Conservation (phyloP, 2,329 filamentous ascomycete species). For the Truncatella angustata region DNA sequence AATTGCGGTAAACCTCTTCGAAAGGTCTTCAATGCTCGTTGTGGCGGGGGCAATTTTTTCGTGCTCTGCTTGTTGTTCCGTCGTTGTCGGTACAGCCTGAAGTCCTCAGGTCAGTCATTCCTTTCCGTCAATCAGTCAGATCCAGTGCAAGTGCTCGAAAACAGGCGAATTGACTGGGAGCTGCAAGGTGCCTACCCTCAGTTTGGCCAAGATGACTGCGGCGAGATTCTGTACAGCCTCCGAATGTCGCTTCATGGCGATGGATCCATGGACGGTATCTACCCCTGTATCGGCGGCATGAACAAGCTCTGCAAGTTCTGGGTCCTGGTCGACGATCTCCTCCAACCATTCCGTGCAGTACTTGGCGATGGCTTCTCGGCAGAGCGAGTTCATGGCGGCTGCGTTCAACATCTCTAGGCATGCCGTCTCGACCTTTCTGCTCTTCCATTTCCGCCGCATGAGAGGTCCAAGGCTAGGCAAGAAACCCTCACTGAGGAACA, state of each 20-base stretch:
- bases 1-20: constrained; percentile 64
- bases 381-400: constrained; percentile 80
- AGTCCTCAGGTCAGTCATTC: constrained; percentile 41
- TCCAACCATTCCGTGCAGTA: constrained; percentile 87
- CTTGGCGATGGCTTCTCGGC: constrained; percentile 79
- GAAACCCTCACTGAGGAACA: constrained; percentile 90
- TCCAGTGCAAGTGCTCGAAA: constrained; percentile 23
- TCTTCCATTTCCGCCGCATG: constrained; percentile 79
- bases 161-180: constrained; percentile 26
- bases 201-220: constrained; percentile 73
- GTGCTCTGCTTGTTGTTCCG: constrained; percentile 33
- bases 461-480: constrained; percentile 72
- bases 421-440: constrained; percentile 79
- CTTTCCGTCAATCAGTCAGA: constrained; percentile 21
- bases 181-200: constrained; percentile 50
- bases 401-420: constrained; percentile 88
- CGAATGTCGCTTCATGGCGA: constrained; percentile 60
- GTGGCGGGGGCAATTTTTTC: constrained; percentile 50
- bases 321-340: constrained; percentile 73
- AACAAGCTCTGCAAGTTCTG: constrained; percentile 47
- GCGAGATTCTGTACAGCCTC: constrained; percentile 63
- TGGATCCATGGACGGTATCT: constrained; percentile 58
- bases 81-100: constrained; percentile 53
- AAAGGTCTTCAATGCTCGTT: constrained; percentile 65
- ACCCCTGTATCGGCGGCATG: constrained; percentile 52